These are phyloP conservation scores for Atalantia buxifolia DNA, from an alignment of 345 rosid genomes.

Conservation along the genomic window DNA sequence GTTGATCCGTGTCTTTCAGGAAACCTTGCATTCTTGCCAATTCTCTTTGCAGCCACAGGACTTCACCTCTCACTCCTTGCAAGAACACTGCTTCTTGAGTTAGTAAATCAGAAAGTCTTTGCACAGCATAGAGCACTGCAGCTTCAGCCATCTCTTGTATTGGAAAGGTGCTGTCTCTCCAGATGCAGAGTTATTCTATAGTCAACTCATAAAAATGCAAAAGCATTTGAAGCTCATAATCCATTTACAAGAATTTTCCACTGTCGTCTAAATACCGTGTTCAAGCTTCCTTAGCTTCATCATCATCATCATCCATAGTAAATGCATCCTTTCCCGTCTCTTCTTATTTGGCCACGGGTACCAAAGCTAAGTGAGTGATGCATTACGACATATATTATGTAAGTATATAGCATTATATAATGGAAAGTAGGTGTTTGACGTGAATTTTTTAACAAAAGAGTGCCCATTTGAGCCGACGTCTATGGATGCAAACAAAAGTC, in stretches of 20 bases:
- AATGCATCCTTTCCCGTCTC: not conserved
- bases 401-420: not conserved
- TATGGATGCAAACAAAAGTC: not conserved
- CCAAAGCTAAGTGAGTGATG: too few species aligned
- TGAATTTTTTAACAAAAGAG: not conserved
- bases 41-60: conserved; percentile 28
- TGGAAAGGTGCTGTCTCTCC: not conserved
- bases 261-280: not conserved
- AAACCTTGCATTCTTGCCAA: conserved; percentile 32
- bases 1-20: conserved; percentile 32
- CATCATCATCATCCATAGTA: not conserved
- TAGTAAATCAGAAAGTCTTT: conserved; percentile 25
- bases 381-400: too few species aligned
- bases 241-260: not conserved
- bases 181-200: too few species aligned
- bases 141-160: conserved; percentile 26
- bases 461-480: not conserved
- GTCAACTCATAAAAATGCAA: not conserved
- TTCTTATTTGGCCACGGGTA: not conserved
- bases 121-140: conserved; percentile 23
- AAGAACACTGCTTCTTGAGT: conserved; percentile 9
- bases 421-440: not conserved
- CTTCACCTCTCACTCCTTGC: conserved; percentile 15
- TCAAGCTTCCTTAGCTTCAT: not conserved
- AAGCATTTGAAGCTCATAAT: not conserved